Evolutionary conservation across 1,284 basidiomycete genomes (phyloP), one percentile per base, ranked within the genome.

Genomic region (Phellopilus nigrolimitatus): DNA sequence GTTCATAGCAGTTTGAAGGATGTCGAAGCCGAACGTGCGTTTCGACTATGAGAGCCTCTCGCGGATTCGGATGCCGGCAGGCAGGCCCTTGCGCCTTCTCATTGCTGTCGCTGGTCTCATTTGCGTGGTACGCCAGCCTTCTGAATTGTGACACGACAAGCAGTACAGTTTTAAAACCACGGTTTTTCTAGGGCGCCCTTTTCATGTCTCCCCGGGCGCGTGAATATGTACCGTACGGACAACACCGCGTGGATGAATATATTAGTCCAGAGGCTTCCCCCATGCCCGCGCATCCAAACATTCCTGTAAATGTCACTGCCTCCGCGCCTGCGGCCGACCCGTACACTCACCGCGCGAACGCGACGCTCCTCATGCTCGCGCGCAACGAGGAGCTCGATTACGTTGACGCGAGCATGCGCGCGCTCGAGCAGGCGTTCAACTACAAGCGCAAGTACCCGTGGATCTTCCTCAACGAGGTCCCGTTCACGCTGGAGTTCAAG

Each of bases 401-500:
- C 40, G 65, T 65, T 1, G 59, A 66, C 1, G 57, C 62, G 4
- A 71, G 68, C 38, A 67, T 76, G 27, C 61, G 62, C 2, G 44
- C 53, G 9, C 21, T 56, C 13, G 55, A 57, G 19, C 45, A 53
- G 25, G 46, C 50, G 3, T 60, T 62, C 50, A 61, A 61, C 38
- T 27, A 51, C 12, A 37, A 55, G 40, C 52, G 47, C 38, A 38
- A 58, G 19, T 61, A 61, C 50, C 58, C 58, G 0, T 61, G 59
- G 56, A 56, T 56, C 7, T 56, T 76, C 61, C 61, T 75, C 53
- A 75, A 75, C 61, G 74, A 76, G 39, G 70, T 71, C 49, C 64
- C 63, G 2, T 76, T 77, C 59, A 60, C 64, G 30, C 72, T 74
- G 17, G 68, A 72, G 42, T 77, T 76, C 62, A 76, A 73, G 51